Base-by-base conservation (phyloP, 2,329 filamentous ascomycete species). In the Colletotrichum graminicola region DNA sequence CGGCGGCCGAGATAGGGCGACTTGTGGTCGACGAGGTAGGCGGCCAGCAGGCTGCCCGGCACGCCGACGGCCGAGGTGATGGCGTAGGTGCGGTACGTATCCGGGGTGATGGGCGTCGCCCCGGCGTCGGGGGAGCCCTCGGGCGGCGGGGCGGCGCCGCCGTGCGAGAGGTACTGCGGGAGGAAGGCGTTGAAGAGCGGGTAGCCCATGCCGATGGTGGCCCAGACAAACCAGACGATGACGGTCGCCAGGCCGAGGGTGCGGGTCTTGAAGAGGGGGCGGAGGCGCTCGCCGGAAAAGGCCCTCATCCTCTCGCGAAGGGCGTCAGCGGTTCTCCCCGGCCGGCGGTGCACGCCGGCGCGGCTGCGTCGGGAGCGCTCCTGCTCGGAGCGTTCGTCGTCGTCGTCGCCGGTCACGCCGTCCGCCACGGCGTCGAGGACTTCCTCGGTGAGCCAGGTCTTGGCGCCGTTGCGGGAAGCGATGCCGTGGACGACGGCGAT, bases 131-230 rank as follows among this genome's bases (percentile, higher is more conserved):
- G 75, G 32, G 79, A 76, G 12, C 78, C 78, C 59, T 82, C 78
- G 39, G 78, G 78, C 18, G 78, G 75, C 18, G 78, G 64, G 43
- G 75, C 67, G 23, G 74, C 84, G 43, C 81, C 81, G 34, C 89
- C 87, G 67, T 90, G 87, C 32, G 90, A 88, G 71, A 97, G 89
- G 77, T 96, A 96, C 75, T 96, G 93, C 0, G 94, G 94, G n/a
- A 97, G 86, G 82, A 97, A 97, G 63, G 93, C 92, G 80, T 96
- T 96, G 87, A 95, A 97, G 1, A 97, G 88, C 1, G 93, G 94
- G 77, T 95, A 97, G 3, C 91, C 93, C 89, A 97, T 92, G 71
- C 94, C 94, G 75, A 97, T 95, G 18, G 89, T 91, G 0, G 91
- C 87, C 94, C 94, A 97, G 78, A 90, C 91, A 80, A 94, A 93